Percentiles rank a stretch among this genome's conserved stretches.
These are phyloP conservation scores for Fusarium sp. DNA, from an alignment of 2,329 filamentous ascomycete genomes.

Conservation along the genomic window DNA sequence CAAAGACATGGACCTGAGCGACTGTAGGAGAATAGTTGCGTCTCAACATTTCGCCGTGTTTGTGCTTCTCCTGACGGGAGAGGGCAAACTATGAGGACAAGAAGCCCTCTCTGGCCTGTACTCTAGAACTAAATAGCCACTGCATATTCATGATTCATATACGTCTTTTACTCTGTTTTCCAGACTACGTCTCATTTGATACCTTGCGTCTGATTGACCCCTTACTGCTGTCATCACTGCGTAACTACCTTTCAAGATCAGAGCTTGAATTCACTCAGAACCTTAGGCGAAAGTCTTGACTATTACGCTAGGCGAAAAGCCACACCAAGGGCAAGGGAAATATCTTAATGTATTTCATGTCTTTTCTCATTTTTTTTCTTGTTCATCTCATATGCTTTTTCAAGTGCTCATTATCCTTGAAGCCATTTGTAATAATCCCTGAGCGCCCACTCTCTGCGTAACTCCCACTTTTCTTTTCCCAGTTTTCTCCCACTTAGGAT, in stretches of 20 bases:
- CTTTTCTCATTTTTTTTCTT: background rate
- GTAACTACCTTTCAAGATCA: background rate
- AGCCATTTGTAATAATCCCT: background rate
- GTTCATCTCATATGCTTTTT: background rate
- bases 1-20: constrained; percentile 17
- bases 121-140: constrained; percentile 41
- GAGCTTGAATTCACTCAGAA: background rate
- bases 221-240: background rate
- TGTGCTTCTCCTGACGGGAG: constrained; percentile 10
- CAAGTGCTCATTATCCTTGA: background rate
- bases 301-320: background rate
- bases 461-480: background rate
- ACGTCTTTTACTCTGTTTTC: background rate
- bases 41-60: constrained; percentile 8
- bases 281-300: background rate
- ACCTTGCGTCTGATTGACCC: background rate
- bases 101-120: constrained; percentile 36
- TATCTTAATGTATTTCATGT: background rate
- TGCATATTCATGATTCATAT: constrained; percentile 30
- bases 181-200: background rate
- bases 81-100: constrained; percentile 19
- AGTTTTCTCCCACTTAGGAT: background rate
- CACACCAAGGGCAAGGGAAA: background rate
- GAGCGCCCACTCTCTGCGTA: background rate
- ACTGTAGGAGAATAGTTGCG: constrained; percentile 15